A percentile compares a stretch with the other conserved stretches of the same genome.
Conservation (phyloP, 1,284 basidiomycete species). For the Tilletia caries region DNA sequence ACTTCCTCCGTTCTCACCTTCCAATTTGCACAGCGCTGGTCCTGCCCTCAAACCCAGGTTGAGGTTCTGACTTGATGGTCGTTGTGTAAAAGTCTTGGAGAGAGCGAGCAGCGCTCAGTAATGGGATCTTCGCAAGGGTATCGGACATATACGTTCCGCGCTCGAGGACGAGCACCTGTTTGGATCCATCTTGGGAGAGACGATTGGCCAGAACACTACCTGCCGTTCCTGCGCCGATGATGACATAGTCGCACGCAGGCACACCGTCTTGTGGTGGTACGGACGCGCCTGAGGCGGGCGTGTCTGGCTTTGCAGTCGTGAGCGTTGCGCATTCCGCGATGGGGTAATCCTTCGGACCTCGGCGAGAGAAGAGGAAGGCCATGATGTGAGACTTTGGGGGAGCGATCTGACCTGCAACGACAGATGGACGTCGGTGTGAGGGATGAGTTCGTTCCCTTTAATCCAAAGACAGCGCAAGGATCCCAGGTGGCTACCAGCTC, state of each 20-base stretch:
- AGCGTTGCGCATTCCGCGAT: not conserved
- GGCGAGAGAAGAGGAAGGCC: not conserved
- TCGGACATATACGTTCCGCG: conserved; percentile 14
- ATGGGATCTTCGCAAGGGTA: conserved; percentile 11
- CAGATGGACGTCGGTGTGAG: too few relatives aligned
- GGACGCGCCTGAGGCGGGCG: not conserved
- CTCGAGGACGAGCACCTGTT: not conserved
- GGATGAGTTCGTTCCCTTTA: too few relatives aligned
- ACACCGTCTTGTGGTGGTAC: conserved; percentile 59
- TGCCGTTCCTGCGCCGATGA: conserved; percentile 18
- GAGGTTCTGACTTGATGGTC: conserved; percentile 14
- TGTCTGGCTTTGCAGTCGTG: not conserved
- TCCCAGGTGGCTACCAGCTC: too few relatives aligned
- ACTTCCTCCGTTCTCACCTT: conserved; percentile 12
- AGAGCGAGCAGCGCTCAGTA: conserved; percentile 12
- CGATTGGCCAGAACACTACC: conserved; percentile 16
- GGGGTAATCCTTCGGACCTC: not conserved
- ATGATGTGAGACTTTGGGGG: too few relatives aligned
- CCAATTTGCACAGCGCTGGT: conserved; percentile 6
- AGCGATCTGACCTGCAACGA: too few relatives aligned
- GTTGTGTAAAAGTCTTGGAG: conserved; percentile 16
- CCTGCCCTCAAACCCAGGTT: conserved; percentile 8
- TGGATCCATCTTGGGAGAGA: not conserved
- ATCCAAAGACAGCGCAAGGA: too few relatives aligned
- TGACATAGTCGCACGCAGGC: conserved; percentile 10